These are phyloP conservation scores for Tetracladium maxilliforme DNA, from an alignment of 2,329 filamentous ascomycete species.

Conservation along the genomic window DNA sequence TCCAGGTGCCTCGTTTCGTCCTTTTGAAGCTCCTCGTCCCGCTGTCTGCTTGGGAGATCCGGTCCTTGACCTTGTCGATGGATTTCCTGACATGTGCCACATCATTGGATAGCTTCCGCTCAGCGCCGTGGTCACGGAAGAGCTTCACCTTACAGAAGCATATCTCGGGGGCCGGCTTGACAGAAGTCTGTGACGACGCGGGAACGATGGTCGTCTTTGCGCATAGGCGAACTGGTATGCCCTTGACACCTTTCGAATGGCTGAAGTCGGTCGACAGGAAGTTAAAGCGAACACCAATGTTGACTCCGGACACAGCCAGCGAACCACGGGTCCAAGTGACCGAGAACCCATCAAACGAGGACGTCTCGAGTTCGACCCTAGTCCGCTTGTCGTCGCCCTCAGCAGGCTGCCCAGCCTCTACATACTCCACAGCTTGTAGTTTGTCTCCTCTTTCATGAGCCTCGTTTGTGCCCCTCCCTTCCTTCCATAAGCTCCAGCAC, in stretches of 20 bases:
- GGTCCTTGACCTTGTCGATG: slow-evolving; percentile 91
- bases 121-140: slow-evolving; percentile 89
- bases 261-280: slow-evolving; percentile 98
- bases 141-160: slow-evolving; percentile 96
- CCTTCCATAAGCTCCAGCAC: slow-evolving; percentile 92
- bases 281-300: slow-evolving; percentile 88
- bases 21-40: slow-evolving; percentile 54
- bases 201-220: slow-evolving; percentile 68
- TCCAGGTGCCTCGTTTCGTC: slow-evolving; percentile 38
- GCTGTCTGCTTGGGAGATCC: slow-evolving; percentile 65
- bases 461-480: slow-evolving; percentile 89
- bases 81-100: slow-evolving; percentile 90
- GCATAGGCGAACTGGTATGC: slow-evolving; percentile 85
- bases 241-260: slow-evolving; percentile 96
- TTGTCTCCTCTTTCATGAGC: slow-evolving; percentile 87
- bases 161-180: slow-evolving; percentile 48
- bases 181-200: slow-evolving; percentile 29
- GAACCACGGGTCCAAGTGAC: slow-evolving; percentile 72
- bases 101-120: slow-evolving; percentile 89
- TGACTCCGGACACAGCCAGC: slow-evolving; percentile 59
- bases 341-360: slow-evolving; percentile 88
- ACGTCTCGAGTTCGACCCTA: slow-evolving; percentile 54
- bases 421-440: slow-evolving; percentile 87
- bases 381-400: slow-evolving; percentile 52
- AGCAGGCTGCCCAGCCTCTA: slow-evolving; percentile 47